Base-by-base conservation (phyloP, 148 eudicot species). In the Cornus controversa region DNA sequence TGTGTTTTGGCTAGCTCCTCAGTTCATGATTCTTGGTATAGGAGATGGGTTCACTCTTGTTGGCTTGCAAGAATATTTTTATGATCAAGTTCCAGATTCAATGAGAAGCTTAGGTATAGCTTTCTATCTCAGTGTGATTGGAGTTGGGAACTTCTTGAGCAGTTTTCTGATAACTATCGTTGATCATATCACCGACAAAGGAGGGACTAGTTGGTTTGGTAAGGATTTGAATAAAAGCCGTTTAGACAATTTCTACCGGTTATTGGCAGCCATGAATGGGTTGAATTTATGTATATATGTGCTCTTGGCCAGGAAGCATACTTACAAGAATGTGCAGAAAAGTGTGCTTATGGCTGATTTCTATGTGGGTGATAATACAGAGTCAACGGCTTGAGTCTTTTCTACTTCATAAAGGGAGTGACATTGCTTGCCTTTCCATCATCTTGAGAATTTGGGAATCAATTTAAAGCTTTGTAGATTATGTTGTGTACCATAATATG, bases 31-130 rank as follows among this genome's bases (percentile, higher is more conserved):
- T 40, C 20, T 70, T 25, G 80, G 75, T 14, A 62, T 78, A 53
- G 69, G 75, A 70, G 80, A 78, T n/a, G 75, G 68, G 70, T 78
- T 71, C 22, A 70, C 80, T 26, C 75, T 78, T 10, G 80, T 78
- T 62, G 75, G 75, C 26, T 67, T 70, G 62, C 80, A 78, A 70
- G 75, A 78, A 67, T 63, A 24, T 45, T 78, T 78, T 42, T 78
- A 71, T 22, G 75, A 78, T 20, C 80, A 78, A 78, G 75, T 78
- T 25, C 80, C 80, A 13, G 75, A 78, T 50, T 40, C 80, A 42
- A 78, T 70, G 70, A 78, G 80, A 78, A 71, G 80, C 67, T 29
- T 71, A 29, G 75, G 75, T 6, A 78, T 78, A 28, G 69, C 75
- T 28, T 27, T 71, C 9, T 28, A 78, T 47, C 75, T 78, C 3